Evolutionary conservation across 129 eudicot genomes (phyloP).

Genomic region (Silybum marianum): DNA sequence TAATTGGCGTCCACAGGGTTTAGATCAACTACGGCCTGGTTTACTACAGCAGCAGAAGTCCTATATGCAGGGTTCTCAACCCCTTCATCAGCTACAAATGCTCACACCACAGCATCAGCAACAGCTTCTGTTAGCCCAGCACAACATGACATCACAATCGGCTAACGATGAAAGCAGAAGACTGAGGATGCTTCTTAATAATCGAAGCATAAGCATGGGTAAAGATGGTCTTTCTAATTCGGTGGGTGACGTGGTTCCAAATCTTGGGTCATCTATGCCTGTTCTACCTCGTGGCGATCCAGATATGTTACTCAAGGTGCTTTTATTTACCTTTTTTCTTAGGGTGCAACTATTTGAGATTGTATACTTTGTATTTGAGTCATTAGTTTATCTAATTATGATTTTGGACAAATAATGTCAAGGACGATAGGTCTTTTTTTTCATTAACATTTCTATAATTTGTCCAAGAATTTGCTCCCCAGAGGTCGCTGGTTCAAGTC

Average conservation of each 20-base stretch:
- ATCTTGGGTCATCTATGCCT: slow-evolving; percentile 61
- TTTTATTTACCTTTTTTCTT: neutral
- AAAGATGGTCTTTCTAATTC: slow-evolving; percentile 73
- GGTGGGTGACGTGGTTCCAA: slow-evolving; percentile 56
- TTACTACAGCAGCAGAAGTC: slow-evolving; percentile 80
- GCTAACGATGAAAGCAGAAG: slow-evolving; percentile 74
- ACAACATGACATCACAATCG: slow-evolving; percentile 66
- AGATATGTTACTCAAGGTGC: slow-evolving; percentile 69
- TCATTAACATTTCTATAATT: neutral
- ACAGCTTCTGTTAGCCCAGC: slow-evolving; percentile 77
- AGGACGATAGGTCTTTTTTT: neutral
- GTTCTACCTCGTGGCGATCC: slow-evolving; percentile 70
- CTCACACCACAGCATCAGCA: slow-evolving; percentile 84
- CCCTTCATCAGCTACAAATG: slow-evolving; percentile 76
- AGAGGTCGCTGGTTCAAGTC: neutral
- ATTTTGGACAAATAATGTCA: neutral
- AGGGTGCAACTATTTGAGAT: neutral
- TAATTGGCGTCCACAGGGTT: slow-evolving; percentile 36
- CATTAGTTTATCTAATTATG: neutral
- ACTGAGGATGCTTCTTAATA: slow-evolving; percentile 65
- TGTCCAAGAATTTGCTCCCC: neutral
- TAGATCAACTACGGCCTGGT: slow-evolving; percentile 74
- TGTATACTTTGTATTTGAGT: neutral
- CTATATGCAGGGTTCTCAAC: slow-evolving; percentile 73
- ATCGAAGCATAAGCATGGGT: slow-evolving; percentile 53